These are phyloP conservation scores for Geotrichum aggregatum DNA, from an alignment of 1,139 yeast species.

Conservation along the genomic window DNA sequence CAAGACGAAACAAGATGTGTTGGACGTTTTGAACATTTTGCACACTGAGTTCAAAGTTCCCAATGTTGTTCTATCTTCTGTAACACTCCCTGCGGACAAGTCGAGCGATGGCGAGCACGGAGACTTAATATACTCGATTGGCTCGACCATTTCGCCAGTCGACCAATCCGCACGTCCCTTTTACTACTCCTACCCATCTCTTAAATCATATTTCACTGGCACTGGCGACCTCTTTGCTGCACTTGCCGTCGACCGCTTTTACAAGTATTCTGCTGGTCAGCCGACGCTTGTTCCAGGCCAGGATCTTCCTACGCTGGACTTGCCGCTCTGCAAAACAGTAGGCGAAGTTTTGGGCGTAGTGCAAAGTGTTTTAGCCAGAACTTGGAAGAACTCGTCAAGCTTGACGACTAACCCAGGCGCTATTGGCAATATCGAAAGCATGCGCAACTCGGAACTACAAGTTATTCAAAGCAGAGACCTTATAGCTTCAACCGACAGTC, in stretches of 20 bases:
- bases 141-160: conserved; percentile 40
- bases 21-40: conserved; percentile 46
- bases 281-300: conserved; percentile 6
- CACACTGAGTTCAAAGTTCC: conserved; percentile 52
- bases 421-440: conserved; percentile 31
- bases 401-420: conserved; percentile 25
- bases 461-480: conserved; percentile 29
- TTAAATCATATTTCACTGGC: conserved; percentile 79
- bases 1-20: conserved; percentile 42
- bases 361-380: conserved; percentile 29
- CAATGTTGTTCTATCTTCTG: conserved; percentile 67
- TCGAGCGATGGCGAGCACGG: conserved; percentile 10
- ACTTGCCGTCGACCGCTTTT: conserved; percentile 58
- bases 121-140: conserved; percentile 49
- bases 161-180: conserved; percentile 25
- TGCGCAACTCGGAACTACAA: conserved; percentile 31
- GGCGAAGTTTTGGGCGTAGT: conserved; percentile 30
- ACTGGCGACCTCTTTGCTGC: conserved; percentile 92
- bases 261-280: conserved; percentile 32
- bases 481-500: conserved; percentile 9
- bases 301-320: conserved; percentile 2
- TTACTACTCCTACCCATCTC: conserved; percentile 50
- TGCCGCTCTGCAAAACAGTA: conserved; percentile 27
- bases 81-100: conserved; percentile 34
- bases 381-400: conserved; percentile 25